Evolutionary conservation across 2,329 filamentous ascomycete genomes (phyloP), one percentile per base, ranked within the genome.

Genomic region (Sordariomycetes sp.): DNA sequence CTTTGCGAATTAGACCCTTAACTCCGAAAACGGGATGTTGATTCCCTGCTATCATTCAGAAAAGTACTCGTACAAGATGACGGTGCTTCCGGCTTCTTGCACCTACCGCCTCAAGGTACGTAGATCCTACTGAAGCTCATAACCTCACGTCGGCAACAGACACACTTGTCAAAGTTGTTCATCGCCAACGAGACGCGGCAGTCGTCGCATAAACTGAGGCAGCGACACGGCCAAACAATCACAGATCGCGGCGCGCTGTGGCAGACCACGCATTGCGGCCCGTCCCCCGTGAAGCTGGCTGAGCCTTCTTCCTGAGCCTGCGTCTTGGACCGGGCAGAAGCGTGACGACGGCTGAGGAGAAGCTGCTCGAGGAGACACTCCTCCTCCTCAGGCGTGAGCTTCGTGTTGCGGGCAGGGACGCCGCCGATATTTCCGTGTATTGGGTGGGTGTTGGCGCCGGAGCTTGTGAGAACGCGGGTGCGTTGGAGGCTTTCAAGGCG

Each of bases 121-220:
- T 84, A 98, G 39, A 98, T 77, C 46, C 86, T 76, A 45, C 86
- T 88, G 57, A 94, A 96, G 35, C 88, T 92, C 36, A 78, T 75
- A 20, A 96, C 86, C 47, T 92, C 83, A 37, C 86, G 76, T 33
- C 92, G 74, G 56, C 92, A 96, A 49, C 90, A 96, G 25, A 96
- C 88, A 53, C 92, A 98, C 52, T 86, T 93, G 43, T 88, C 86
- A 54, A 94, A 96, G 55, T 96, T 96, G 55, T 95, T 93, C 78
- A 94, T 88, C 4, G 92, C 92, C 41, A 96, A 68, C 28, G 86
- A 90, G 23, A 96, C 84, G 21, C 92, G 72, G 53, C 92, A 96
- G 45, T 96, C 92, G 55, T 98, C 92, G 53, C 92, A 96, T 10
- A 96, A 70, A 45, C 86, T 90, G 38, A 98, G 69, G 53, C 92